Conservation (phyloP, 2,329 filamentous ascomycete genomes). For the Esteya vermicola region DNA sequence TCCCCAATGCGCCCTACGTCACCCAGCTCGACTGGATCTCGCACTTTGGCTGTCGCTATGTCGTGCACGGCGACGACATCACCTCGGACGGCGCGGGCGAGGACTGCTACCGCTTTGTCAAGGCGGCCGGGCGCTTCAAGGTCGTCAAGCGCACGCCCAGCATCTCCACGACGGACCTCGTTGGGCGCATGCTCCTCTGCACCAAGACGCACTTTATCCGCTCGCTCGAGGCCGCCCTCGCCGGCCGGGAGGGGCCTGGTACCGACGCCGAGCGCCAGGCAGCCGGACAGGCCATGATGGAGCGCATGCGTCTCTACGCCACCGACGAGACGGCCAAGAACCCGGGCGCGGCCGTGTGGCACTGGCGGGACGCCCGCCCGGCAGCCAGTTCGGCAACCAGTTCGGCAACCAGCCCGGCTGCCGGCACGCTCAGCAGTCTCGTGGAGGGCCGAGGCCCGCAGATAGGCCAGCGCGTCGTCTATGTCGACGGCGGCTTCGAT, state of each 20-base stretch:
- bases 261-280: constrained; percentile 48
- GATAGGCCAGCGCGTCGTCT: constrained; percentile 73
- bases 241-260: constrained; percentile 59
- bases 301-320: constrained; percentile 73
- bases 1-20: constrained; percentile 84
- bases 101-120: constrained; percentile 97
- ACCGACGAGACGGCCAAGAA: constrained; percentile 69
- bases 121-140: constrained; percentile 84
- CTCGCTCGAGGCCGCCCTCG: constrained; percentile 54
- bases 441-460: constrained; percentile 57
- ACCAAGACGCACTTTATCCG: constrained; percentile 90
- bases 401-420: constrained; percentile 40
- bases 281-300: constrained; percentile 53
- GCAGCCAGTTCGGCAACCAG: no score
- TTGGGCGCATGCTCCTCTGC: constrained; percentile 92
- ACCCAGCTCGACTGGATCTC: constrained; percentile 88
- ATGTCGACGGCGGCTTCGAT: constrained; percentile 94
- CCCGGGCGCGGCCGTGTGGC: constrained; percentile 74
- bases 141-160: constrained; percentile 93
- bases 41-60: constrained; percentile 89
- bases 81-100: constrained; percentile 72
- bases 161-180: constrained; percentile 95
- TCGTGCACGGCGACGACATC: constrained; percentile 21
- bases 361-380: constrained; percentile 48
- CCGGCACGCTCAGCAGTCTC: constrained; percentile 49